These are phyloP conservation scores for Coccomyxa sp. DNA, from an alignment of 139 green algal genomes.

Conservation along the genomic window DNA sequence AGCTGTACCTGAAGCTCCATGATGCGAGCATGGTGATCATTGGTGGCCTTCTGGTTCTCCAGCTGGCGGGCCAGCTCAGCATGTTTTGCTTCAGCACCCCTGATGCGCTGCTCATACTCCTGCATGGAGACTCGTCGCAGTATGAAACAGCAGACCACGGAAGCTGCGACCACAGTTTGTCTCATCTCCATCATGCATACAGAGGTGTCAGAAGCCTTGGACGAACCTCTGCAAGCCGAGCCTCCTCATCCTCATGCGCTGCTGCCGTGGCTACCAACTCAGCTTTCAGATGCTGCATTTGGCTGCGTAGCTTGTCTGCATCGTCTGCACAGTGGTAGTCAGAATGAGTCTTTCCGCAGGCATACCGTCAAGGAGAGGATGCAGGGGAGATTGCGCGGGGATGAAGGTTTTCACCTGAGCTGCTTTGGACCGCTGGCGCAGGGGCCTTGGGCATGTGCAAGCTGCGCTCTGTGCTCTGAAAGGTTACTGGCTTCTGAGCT, in stretches of 20 bases:
- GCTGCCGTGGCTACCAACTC: neutral
- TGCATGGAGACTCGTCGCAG: neutral
- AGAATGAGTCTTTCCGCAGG: too few species aligned
- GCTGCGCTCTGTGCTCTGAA: too few species aligned
- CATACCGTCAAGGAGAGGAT: too few species aligned
- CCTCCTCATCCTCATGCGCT: slow-evolving; percentile 2
- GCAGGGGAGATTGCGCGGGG: too few species aligned
- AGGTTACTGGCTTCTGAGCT: too few species aligned
- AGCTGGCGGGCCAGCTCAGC: neutral
- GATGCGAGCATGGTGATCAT: neutral
- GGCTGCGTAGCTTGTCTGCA: neutral
- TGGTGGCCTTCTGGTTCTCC: neutral
- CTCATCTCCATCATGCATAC: neutral
- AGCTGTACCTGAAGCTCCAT: slow-evolving; percentile 1
- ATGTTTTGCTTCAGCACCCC: neutral
- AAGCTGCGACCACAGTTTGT: neutral
- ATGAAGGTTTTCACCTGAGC: too few species aligned
- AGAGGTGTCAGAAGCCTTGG: neutral
- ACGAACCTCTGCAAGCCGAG: neutral
- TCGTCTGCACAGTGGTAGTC: too few species aligned
- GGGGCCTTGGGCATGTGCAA: too few species aligned
- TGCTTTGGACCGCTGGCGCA: too few species aligned
- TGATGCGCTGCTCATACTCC: neutral
- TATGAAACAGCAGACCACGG: neutral
- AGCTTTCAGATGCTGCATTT: slow-evolving; percentile 11